Evolutionary conservation across 208 protist species (phyloP), one percentile per base, ranked within the genome.

Genomic region (Tritrichomonas musculus): DNA sequence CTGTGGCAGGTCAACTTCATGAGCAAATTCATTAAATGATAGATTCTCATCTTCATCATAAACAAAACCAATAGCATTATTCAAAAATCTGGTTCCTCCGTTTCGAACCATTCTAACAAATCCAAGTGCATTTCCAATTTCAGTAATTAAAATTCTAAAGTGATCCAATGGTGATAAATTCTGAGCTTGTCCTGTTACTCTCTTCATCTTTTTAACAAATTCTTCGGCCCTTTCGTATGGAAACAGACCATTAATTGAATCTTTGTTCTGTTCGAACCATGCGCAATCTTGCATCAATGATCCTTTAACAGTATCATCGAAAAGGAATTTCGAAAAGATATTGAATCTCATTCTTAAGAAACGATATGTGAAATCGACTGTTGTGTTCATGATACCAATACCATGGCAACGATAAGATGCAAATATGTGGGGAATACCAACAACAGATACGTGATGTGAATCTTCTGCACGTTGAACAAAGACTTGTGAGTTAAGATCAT

Each of bases 301-400:
- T 39, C 94, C 93, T 92, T 98, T 98, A 80, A 99, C 97, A 93
- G 98, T 97, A 92, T 99, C 98, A 95, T 99, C 98, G 93, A 97
- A 98, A 33, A 99, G 93, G 94, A 99, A 99, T 95, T 98, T 97
- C 1, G 97, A 98, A 57, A 99, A 97, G 20, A 98, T 94, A 8
- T 95, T 93, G 69, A 99, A 97, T 94, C 98, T 98, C 94, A 97
- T 96, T 30, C 96, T 93, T 0, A 99, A 94, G 93, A 97, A 99
- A 93, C 97, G 96, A 95, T 98, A 99, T 1, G 98, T 97, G 94
- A 98, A 98, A 95, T 99, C 99, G n/a, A 98, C 97, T 0, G 98
- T 97, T 20, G 98, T 99, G 95, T 98, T 98, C 97, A 99, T 98
- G 55, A 99, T 99, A 92, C 98, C 98, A 25, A 96, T 97, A 88